Evolutionary conservation across 2,329 filamentous ascomycete genomes (phyloP).

Genomic region (Phaeosphaeria sp.): DNA sequence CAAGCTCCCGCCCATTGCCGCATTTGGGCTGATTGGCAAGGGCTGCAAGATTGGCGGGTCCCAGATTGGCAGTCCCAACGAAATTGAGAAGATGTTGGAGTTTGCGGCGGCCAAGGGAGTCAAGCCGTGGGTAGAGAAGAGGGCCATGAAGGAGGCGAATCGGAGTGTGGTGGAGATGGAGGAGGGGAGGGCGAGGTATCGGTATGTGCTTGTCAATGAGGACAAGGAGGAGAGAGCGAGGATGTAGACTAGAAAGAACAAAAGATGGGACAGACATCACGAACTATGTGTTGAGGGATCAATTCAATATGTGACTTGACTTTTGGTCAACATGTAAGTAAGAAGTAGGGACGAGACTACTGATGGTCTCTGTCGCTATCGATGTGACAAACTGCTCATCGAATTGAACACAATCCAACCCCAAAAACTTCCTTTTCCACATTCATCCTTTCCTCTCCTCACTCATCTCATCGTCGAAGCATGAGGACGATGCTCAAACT

Average conservation of each 20-base stretch:
- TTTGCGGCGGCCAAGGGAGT: slow-evolving; percentile 66
- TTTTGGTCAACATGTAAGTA: too few relatives aligned
- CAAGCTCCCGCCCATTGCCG: slow-evolving; percentile 60
- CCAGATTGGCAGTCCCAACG: slow-evolving; percentile 60
- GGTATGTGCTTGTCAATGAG: slow-evolving; percentile 44
- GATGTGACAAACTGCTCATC: too few relatives aligned
- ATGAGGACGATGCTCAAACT: too few relatives aligned
- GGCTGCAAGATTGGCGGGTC: slow-evolving; percentile 55
- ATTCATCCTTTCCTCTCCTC: too few relatives aligned
- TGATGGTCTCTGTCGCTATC: too few relatives aligned
- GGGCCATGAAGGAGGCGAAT: slow-evolving; percentile 63
- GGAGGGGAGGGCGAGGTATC: slow-evolving; percentile 59
- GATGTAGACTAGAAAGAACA: slow-evolving; percentile 15
- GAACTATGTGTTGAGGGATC: too few relatives aligned
- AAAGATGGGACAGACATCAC: too few relatives aligned
- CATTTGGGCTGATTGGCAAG: slow-evolving; percentile 66
- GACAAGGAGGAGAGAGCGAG: slow-evolving; percentile 33
- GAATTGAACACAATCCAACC: too few relatives aligned
- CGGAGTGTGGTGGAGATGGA: slow-evolving; percentile 64
- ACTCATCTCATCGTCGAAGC: too few relatives aligned
- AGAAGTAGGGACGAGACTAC: too few relatives aligned
- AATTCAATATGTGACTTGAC: too few relatives aligned
- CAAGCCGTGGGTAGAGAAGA: slow-evolving; percentile 68
- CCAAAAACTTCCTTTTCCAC: too few relatives aligned
- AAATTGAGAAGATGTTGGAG: slow-evolving; percentile 68